phyloP scores from a whole-genome alignment of 2,329 filamentous ascomycete species.

The Diaporthe vexans region DNA sequence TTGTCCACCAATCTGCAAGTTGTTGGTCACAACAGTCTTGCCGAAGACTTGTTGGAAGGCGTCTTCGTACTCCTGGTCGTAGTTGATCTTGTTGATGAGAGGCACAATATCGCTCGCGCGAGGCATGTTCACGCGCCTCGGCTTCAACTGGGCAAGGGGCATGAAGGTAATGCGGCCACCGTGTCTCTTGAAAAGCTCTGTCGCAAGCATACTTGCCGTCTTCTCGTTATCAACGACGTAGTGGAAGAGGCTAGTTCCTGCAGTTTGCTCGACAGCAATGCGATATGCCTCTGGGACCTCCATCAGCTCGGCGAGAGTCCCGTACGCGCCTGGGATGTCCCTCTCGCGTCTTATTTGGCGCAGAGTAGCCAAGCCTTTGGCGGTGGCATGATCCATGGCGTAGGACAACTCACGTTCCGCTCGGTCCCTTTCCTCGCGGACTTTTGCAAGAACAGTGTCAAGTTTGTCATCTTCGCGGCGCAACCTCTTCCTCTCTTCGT shows the following conservation, averaged over 20 bases:
- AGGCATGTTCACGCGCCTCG: slow-evolving; percentile 81
- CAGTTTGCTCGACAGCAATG: slow-evolving; percentile 91
- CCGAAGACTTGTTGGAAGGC: slow-evolving; percentile 97
- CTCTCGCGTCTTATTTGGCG: slow-evolving; percentile 84
- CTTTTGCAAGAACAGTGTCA: slow-evolving; percentile 81
- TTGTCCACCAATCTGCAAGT: slow-evolving; percentile 86
- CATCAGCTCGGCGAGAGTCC: slow-evolving; percentile 93
- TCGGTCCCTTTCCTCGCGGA: slow-evolving; percentile 80
- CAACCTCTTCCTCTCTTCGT: slow-evolving; percentile 89
- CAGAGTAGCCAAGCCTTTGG: slow-evolving; percentile 88
- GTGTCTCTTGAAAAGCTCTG: slow-evolving; percentile 82
- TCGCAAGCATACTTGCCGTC: slow-evolving; percentile 85
- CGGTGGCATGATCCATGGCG: slow-evolving; percentile 91
- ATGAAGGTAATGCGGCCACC: slow-evolving; percentile 95
- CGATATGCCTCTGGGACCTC: slow-evolving; percentile 88
- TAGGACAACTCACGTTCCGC: slow-evolving; percentile 84
- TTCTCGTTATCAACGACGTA: slow-evolving; percentile 94
- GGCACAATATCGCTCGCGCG: slow-evolving; percentile 89
- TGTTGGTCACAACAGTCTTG: slow-evolving; percentile 94
- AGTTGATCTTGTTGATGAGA: slow-evolving; percentile 87
- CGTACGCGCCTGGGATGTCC: slow-evolving; percentile 88
- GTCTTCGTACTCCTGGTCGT: slow-evolving; percentile 81
- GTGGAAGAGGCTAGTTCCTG: slow-evolving; percentile 93
- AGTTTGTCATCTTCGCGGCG: slow-evolving; percentile 92
- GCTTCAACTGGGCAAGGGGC: slow-evolving; percentile 85